Base-by-base conservation (phyloP, 75 land plant species). In the Picea sitchensis region DNA sequence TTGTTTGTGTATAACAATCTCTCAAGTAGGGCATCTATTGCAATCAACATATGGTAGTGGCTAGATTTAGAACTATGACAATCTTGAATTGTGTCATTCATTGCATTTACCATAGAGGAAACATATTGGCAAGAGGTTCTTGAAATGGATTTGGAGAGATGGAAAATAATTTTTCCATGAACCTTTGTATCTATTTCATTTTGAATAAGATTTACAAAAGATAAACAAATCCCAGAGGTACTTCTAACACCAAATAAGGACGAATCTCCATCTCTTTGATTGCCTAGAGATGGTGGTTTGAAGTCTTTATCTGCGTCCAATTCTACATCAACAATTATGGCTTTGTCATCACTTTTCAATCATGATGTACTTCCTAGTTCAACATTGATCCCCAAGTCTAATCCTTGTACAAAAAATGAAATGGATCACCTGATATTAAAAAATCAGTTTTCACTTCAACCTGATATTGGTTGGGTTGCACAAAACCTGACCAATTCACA, bases 141-240 rank as follows among this genome's bases (percentile, higher is more conserved):
- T 58, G 80, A 71, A 54, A 85, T 83, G 76, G 83, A 62, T 80
- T 86, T 82, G 81, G 92, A 90, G 51, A 94, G 88, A 77, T 20
- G 65, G 13, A 59, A 65, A 23, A 94, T 34, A 57, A 90, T 80
- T 59, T 65, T 54, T 20, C 79, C 73, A 67, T 59, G 64, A n/a
- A 88, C 90, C 94, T 92, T 78, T 12, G 72, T 68, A 68, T 92
- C 88, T 65, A 63, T 69, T 77, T 92, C 94, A 81, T 83, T 81
- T 47, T 56, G 61, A 58, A 90, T 51, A 23, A 96, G 77, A 51
- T 84, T 80, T 80, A 90, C 20, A 57, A 67, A 41, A 3, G 83
- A 80, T 18, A 44, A 68, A 23, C 65, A 77, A 78, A 74, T 61
- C 7, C 77, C 77, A 30, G 79, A 30, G 30, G 76, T 31, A 61